Evolutionary conservation across 2,329 filamentous ascomycete genomes (phyloP), one percentile per base, ranked within the genome.

Genomic region (Drechslerella dactyloides): DNA sequence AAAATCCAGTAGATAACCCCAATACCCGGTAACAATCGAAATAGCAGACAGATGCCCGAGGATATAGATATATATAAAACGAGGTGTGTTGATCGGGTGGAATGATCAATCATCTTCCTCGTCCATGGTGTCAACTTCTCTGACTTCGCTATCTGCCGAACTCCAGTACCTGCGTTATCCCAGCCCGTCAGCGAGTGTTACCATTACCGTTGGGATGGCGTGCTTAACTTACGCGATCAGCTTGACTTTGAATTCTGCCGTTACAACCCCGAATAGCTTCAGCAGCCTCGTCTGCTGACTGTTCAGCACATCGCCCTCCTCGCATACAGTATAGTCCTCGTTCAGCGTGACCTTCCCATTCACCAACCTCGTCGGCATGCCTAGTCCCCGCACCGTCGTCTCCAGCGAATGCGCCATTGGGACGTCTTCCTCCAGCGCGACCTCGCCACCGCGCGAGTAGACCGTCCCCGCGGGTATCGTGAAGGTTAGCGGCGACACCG

Each of bases 251-350:
- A 99, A 99, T 82, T 97, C 92, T 68, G 91, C 90, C 81, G 94
- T 86, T 74, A 90, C 91, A 65, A 97, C 86, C 59, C 91, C 89
- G 81, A 99, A 97, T 77, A 96, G 84, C 86, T 97, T 97, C 80
- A 99, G 81, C 78, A 99, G 82, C 74, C 92, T 89, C 65, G 94
- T 97, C 84, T 99, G 94, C 77, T 93, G 86, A 75, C 90, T 93
- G 81, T 97, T 93, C 75, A 99, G 82, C 50, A 87, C 84, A 78
- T 97, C 87, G 10, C 93, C 94, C 80, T 92, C 88, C 77, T 87
- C 87, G 82, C 93, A 97, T 55, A 99, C 87, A 8, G 84, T 84
- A 79, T 93, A 96, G 23, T 83, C 83, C 55, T 84, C 84, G 76
- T 89, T 88, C 56, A 97, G 83, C 74, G 90, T 86, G 51, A 99